phyloP scores from a whole-genome alignment of 768 basidiomycete genomes.

The Tricholoma terreum region DNA sequence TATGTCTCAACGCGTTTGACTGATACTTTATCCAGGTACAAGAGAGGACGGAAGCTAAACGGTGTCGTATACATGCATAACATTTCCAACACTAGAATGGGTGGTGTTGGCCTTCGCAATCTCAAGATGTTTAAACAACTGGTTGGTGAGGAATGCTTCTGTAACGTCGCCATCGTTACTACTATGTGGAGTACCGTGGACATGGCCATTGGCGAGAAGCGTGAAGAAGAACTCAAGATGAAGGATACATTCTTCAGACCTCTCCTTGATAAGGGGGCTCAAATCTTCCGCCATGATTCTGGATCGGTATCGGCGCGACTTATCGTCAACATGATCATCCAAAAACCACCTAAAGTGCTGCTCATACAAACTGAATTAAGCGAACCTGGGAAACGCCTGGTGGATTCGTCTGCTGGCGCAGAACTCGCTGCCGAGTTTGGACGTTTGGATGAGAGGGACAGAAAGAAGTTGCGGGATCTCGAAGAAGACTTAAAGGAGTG shows the following conservation, averaged over 20 bases:
- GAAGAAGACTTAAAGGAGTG: neutral
- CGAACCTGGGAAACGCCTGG: too few species aligned
- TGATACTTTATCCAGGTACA: constrained; percentile 10
- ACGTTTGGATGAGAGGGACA: neutral
- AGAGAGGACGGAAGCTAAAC: constrained; percentile 24
- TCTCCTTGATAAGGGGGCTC: constrained; percentile 38
- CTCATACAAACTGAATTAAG: too few species aligned
- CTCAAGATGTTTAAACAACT: constrained; percentile 42
- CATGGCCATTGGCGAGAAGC: constrained; percentile 31
- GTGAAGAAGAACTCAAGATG: neutral
- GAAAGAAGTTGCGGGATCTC: neutral
- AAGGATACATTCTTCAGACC: constrained; percentile 38
- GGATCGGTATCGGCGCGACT: neutral
- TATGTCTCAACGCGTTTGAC: too few species aligned
- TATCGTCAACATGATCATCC: neutral
- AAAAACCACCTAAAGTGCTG: too few species aligned
- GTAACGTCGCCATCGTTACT: constrained; percentile 44
- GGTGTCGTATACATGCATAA: constrained; percentile 40
- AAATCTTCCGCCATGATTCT: neutral
- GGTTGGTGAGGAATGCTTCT: constrained; percentile 38
- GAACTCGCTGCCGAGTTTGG: too few species aligned
- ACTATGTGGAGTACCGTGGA: constrained; percentile 40
- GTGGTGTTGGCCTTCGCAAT: constrained; percentile 37
- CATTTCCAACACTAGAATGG: constrained; percentile 33
- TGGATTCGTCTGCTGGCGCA: too few species aligned